These are phyloP conservation scores for Haematococcus lacustris DNA, from an alignment of 139 green algal species.

Conservation along the genomic window DNA sequence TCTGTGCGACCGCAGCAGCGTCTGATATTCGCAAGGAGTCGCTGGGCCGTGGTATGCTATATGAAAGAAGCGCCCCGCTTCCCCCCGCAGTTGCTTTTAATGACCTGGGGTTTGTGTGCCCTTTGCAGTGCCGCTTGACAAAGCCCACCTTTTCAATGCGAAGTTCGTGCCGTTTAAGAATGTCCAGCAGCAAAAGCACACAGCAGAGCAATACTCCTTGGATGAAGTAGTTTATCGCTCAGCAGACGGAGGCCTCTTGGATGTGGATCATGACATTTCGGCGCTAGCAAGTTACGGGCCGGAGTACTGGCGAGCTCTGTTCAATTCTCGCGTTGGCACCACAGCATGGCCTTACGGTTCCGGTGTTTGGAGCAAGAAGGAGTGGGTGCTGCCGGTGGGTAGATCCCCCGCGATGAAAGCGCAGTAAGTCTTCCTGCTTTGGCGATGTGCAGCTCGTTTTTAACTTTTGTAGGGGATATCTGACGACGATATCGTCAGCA, in stretches of 20 bases:
- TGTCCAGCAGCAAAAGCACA: conserved; percentile 28
- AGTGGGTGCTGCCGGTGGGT: conserved; percentile 93
- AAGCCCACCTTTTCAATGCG: conserved; percentile 67
- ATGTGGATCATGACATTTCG: conserved; percentile 95
- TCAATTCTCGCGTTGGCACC: conserved; percentile 85
- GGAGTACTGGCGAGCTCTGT: conserved; percentile 90
- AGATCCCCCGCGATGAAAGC: background rate
- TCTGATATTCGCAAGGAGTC: conserved; percentile 15
- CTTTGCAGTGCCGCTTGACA: conserved; percentile 34
- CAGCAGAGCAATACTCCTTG: conserved; percentile 83
- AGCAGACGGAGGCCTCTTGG: conserved; percentile 81
- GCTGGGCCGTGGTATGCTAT: background rate
- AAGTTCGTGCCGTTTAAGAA: conserved; percentile 88
- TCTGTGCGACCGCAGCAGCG: too few species aligned
- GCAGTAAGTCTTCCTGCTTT: background rate
- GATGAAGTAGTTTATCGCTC: conserved; percentile 90
- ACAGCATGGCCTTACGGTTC: conserved; percentile 95
- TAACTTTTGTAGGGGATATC: conserved; percentile 51
- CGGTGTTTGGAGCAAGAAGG: conserved; percentile 99
- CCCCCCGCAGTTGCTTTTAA: background rate
- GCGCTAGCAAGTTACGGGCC: conserved; percentile 76
- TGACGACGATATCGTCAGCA: conserved; percentile 93
- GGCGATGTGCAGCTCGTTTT: background rate
- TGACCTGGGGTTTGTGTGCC: background rate
- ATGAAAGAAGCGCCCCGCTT: background rate